Base-by-base conservation (phyloP, 2,329 filamentous ascomycete species). In the Pseudopithomyces maydicus region DNA sequence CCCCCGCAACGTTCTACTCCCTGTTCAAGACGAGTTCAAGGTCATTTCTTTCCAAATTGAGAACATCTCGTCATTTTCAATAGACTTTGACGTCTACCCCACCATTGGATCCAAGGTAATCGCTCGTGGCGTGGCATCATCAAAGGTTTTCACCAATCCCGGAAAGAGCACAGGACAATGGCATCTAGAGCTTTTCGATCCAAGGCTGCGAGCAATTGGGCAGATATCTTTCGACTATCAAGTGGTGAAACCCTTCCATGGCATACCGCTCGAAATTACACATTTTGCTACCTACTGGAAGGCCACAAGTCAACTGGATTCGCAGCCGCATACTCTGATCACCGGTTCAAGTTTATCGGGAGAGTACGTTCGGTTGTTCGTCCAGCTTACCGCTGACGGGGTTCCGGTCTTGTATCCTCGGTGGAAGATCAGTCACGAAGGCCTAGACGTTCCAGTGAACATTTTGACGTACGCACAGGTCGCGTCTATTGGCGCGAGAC, bases 261-360 rank as follows among this genome's bases (percentile, higher is more conserved):
- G 95, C 7, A 90, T 92, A 58, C 92, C 95, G 3, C 81, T 99
- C 20, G 95, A 99, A 75, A 97, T 99, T 58, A 96, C 95, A 1
- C 93, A 98, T 71, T 99, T 98, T 68, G 95, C 96, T 61, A 98
- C 95, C 0, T 99, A 99, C 77, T 99, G 95, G 95, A 99, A 98
- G 77, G 94, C 94, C 0, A 99, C 95, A 1, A 97, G 92, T 69
- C 92, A 97, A 66, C 85, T 95, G 46, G 92, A 97, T 73, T 88
- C 91, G 49, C 90, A 92, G 45, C 89, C 90, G 22, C 95, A 86
- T 70, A 91, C 92, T 22, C 86, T 98, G 22, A 91, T 99, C 17
- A 98, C 94, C 0, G 95, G 94, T 0, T 98, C 94, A 10, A 98
- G 94, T 78, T 78, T 99, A 54, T 96, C 92, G 2, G 95, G 95